phyloP scores from a whole-genome alignment of 257 asterid species.

The Ilex asprella region DNA sequence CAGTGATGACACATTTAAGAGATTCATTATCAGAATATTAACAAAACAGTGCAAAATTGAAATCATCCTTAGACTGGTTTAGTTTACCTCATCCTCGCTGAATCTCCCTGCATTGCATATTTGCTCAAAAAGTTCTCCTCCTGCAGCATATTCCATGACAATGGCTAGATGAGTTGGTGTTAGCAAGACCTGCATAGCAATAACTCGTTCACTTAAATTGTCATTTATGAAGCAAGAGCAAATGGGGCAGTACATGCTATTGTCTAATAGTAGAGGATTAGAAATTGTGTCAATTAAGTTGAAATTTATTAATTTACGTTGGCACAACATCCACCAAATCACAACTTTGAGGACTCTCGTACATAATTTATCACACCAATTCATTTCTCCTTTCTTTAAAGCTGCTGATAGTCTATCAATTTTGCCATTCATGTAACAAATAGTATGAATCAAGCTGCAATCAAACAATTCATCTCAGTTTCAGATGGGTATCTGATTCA shows the following conservation, averaged over 20 bases:
- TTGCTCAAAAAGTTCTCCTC: constrained; percentile 73
- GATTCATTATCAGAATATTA: neutral
- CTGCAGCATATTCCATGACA: constrained; percentile 80
- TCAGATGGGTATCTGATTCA: neutral
- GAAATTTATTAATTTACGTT: no score
- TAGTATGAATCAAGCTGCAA: no score
- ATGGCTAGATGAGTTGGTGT: constrained; percentile 74
- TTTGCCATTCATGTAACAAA: no score
- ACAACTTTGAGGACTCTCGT: no score
- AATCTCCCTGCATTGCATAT: constrained; percentile 72
- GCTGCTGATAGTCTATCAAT: no score
- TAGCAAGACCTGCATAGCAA: constrained; percentile 42
- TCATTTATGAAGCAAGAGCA: neutral
- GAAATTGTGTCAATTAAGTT: neutral
- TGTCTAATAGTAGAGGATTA: neutral
- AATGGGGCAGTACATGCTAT: neutral
- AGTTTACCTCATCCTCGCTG: constrained; percentile 65
- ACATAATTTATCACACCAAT: no score
- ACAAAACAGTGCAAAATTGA: neutral
- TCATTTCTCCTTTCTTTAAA: no score
- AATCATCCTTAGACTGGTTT: no score
- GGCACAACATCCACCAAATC: neutral
- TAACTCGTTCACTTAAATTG: neutral
- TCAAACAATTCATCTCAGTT: neutral
- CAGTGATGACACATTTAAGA: neutral